These are phyloP conservation scores for Cynara cardunculus DNA, from an alignment of 129 eudicot species.

Conservation along the genomic window DNA sequence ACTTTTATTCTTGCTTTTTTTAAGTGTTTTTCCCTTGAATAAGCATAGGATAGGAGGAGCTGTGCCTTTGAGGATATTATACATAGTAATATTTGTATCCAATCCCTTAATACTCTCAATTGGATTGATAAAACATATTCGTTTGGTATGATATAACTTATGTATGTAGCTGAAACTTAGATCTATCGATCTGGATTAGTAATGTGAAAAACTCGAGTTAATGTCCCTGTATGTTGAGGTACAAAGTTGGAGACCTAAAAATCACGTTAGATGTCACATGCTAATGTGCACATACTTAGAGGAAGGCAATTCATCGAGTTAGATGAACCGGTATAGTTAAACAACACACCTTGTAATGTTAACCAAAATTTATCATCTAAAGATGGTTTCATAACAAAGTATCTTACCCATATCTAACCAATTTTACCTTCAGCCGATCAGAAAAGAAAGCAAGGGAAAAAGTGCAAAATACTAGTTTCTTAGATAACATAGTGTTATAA, in stretches of 20 bases:
- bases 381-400: not conserved
- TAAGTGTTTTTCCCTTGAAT: not conserved
- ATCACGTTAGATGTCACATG: not conserved
- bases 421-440: not conserved
- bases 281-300: not conserved
- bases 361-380: not conserved
- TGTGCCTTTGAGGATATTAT: not conserved
- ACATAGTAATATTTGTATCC: not conserved
- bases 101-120: not conserved
- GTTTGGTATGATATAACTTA: not conserved
- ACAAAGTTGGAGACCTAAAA: not conserved
- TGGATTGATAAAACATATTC: not conserved
- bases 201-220: not conserved
- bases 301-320: not conserved
- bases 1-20: not conserved
- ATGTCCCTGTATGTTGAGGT: not conserved
- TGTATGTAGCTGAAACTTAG: not conserved
- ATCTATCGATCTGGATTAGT: not conserved
- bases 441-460: not conserved
- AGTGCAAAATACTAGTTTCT: not conserved
- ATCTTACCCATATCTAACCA: not conserved
- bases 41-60: not conserved
- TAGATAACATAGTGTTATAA: not conserved
- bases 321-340: not conserved
- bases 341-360: not conserved